Conservation (phyloP, 441 rosid species). For the Adansonia madagascariensis region DNA sequence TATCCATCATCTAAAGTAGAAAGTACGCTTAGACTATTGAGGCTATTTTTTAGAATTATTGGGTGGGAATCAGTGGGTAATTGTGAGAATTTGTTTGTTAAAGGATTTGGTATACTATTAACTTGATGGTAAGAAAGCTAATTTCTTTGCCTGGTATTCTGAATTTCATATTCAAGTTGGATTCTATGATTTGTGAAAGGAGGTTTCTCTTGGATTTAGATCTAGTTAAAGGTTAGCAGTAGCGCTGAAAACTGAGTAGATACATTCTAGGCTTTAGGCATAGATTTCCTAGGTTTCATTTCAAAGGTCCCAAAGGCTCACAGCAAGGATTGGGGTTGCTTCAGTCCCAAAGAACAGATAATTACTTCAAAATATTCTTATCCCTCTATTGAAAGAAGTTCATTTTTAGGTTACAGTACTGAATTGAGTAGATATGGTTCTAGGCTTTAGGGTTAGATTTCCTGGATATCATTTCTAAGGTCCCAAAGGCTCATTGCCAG, state of each 20-base stretch:
- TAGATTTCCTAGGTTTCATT: not conserved
- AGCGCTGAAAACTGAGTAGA: not conserved
- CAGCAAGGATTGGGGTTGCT: not conserved
- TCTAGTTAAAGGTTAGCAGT: not conserved
- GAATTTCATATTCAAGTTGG: not conserved
- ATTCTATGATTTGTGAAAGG: not conserved
- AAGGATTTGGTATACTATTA: not conserved
- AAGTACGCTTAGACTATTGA: not conserved
- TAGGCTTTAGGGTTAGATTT: not conserved
- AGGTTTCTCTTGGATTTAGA: not conserved
- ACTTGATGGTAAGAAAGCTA: not conserved
- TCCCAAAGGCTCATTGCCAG: not conserved
- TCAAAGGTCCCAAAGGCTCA: not conserved
- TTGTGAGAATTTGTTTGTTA: not conserved
- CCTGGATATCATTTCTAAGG: not conserved
- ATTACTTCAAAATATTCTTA: not conserved
- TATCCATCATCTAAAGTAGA: not conserved
- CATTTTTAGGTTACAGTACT: not conserved
- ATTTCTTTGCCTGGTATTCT: not conserved
- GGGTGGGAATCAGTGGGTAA: not conserved
- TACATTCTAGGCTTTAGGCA: not conserved
- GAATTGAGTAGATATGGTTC: not conserved
- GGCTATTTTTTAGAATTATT: not conserved
- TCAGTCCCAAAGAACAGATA: constrained; percentile 6
- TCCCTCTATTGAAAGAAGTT: not conserved